Evolutionary conservation across 768 basidiomycete genomes (phyloP).

Genomic region (Trametes maxima): DNA sequence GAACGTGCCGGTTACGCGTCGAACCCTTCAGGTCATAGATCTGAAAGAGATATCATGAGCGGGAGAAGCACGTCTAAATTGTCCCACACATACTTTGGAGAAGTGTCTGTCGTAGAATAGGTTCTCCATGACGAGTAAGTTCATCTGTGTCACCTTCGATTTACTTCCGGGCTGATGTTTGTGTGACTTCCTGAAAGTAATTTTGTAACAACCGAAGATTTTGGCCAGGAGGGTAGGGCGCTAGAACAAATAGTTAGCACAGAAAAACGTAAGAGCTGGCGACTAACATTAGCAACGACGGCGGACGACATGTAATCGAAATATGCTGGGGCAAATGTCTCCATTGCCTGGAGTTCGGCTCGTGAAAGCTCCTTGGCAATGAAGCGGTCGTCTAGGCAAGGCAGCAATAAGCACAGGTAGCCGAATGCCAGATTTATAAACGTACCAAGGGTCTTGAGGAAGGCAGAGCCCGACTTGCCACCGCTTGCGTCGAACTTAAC

Average conservation of each 20-base stretch:
- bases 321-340: conserved; percentile 95
- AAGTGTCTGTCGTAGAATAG: conserved; percentile 92
- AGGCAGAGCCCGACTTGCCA: conserved; percentile 96
- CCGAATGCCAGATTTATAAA: background rate
- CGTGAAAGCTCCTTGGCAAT: conserved; percentile 96
- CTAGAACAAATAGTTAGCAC: conserved; percentile 40
- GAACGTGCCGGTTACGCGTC: conserved; percentile 90
- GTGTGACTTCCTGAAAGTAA: conserved; percentile 83
- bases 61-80: background rate
- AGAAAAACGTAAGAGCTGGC: background rate
- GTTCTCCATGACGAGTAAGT: conserved; percentile 97
- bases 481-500: conserved; percentile 96
- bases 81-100: conserved; percentile 61
- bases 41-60: conserved; percentile 41
- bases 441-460: conserved; percentile 91
- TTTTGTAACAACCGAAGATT: conserved; percentile 94
- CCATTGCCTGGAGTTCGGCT: conserved; percentile 91
- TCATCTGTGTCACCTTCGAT: conserved; percentile 88
- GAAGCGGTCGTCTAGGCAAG: conserved; percentile 85
- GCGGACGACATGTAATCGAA: conserved; percentile 99
- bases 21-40: conserved; percentile 98
- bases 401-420: conserved; percentile 5
- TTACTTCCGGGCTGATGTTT: conserved; percentile 66
- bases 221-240: conserved; percentile 95
- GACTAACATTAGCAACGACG: conserved; percentile 75